A percentile compares a stretch with the other conserved stretches of the same genome.
Conservation (phyloP, 2,329 filamentous ascomycete species). For the Neonectria hederae region DNA sequence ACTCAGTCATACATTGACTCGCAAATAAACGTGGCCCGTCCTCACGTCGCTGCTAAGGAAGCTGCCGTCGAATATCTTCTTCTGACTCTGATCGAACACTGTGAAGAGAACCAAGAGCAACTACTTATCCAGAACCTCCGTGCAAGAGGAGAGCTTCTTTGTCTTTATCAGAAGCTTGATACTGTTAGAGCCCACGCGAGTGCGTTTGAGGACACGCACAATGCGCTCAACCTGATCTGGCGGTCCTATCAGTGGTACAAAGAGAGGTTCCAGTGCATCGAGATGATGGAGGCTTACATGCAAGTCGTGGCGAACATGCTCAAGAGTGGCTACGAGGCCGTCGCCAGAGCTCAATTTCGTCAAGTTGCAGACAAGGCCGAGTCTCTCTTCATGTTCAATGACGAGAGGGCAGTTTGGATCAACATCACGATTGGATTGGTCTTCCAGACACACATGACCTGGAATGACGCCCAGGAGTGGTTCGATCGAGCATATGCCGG, state of each 20-base stretch:
- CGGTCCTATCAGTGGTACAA: background rate
- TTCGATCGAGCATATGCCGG: background rate
- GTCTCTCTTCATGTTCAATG: background rate
- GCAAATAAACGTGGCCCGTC: background rate
- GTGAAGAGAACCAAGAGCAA: background rate
- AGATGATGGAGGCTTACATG: slow-evolving; percentile 9
- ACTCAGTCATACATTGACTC: background rate
- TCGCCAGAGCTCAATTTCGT: background rate
- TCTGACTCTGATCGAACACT: background rate
- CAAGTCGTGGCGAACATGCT: slow-evolving; percentile 10
- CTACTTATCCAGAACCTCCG: background rate
- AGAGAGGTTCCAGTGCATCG: background rate
- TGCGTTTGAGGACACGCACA: background rate
- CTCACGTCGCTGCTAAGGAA: background rate
- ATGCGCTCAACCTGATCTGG: background rate
- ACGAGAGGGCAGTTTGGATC: slow-evolving; percentile 6
- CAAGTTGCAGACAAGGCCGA: background rate
- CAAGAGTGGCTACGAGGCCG: background rate
- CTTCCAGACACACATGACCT: slow-evolving; percentile 1
- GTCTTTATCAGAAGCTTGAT: background rate
- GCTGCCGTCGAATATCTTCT: background rate
- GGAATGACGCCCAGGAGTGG: slow-evolving; percentile 1
- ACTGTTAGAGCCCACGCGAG: background rate
- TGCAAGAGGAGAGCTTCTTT: background rate
- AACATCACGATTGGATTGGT: slow-evolving; percentile 7